Conservation (phyloP, 2,329 filamentous ascomycete genomes). For the Venturiaceae sp. region DNA sequence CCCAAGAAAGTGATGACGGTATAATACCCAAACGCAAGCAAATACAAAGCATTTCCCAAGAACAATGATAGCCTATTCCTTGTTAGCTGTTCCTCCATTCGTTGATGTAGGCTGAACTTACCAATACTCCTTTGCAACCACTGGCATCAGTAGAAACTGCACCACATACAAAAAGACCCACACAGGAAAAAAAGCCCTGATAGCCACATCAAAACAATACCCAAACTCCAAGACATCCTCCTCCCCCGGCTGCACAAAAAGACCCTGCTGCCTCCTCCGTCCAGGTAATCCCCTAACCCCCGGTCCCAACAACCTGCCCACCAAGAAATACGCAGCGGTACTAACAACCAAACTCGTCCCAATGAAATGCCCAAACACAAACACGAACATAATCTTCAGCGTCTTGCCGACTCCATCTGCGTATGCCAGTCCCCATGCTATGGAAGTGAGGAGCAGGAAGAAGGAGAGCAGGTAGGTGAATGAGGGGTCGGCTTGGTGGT, state of each 20-base stretch:
- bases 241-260: constrained; percentile 50
- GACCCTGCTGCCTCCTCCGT: constrained; percentile 43
- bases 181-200: constrained; percentile 57
- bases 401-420: constrained; percentile 32
- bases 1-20: constrained; percentile 60
- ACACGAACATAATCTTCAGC: constrained; percentile 35
- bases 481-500: constrained; percentile 59
- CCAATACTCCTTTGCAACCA: constrained; percentile 46
- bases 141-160: constrained; percentile 57
- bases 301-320: constrained; percentile 51
- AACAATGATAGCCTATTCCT: constrained; percentile 41
- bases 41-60: constrained; percentile 56
- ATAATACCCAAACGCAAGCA: constrained; percentile 57
- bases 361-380: constrained; percentile 51
- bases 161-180: constrained; percentile 59
- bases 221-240: constrained; percentile 57
- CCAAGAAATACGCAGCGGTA: constrained; percentile 53
- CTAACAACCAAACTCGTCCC: constrained; percentile 49
- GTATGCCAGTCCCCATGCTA: constrained; percentile 51
- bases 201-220: constrained; percentile 61
- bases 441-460: constrained; percentile 45
- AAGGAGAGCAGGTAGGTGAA: constrained; percentile 61
- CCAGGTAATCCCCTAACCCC: constrained; percentile 42
- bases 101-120: constrained; percentile 30
- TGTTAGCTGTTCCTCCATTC: constrained; percentile 35